phyloP scores from a whole-genome alignment of 2,329 filamentous ascomycete genomes.

The Cadophora gregata region DNA sequence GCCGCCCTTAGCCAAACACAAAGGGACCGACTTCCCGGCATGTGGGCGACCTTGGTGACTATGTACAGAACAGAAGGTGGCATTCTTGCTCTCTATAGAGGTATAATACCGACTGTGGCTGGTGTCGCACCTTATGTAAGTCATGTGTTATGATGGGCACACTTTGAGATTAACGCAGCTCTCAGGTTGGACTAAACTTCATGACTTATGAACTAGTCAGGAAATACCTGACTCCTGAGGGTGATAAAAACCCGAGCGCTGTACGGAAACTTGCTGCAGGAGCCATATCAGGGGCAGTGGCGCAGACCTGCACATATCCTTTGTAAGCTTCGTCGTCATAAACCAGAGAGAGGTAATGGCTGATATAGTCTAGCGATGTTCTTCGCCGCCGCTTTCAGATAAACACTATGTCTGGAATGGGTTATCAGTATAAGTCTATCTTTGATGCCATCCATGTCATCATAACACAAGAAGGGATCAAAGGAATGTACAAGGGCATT shows the following conservation, averaged over 20 bases:
- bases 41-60: slow-evolving; percentile 80
- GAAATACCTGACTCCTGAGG: slow-evolving; percentile 83
- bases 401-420: slow-evolving; percentile 99
- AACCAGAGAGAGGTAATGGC: slow-evolving; percentile 22
- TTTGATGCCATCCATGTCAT: slow-evolving; percentile 84
- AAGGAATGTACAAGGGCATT: slow-evolving; percentile 94
- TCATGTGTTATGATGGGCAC: slow-evolving; percentile 18
- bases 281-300: slow-evolving; percentile 93
- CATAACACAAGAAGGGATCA: slow-evolving; percentile 79
- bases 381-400: slow-evolving; percentile 94
- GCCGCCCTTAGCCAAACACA: slow-evolving; percentile 70
- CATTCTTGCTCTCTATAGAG: slow-evolving; percentile 83
- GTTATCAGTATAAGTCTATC: slow-evolving; percentile 91
- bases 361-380: slow-evolving; percentile 70
- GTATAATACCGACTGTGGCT: slow-evolving; percentile 90
- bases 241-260: slow-evolving; percentile 81
- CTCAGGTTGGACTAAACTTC: slow-evolving; percentile 90
- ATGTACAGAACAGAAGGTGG: slow-evolving; percentile 97
- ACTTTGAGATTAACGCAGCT: slow-evolving; percentile 8
- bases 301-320: slow-evolving; percentile 97
- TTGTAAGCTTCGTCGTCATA: slow-evolving; percentile 67
- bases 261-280: slow-evolving; percentile 85
- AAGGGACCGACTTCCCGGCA: slow-evolving; percentile 76
- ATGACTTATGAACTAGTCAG: slow-evolving; percentile 96
- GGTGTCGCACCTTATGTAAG: slow-evolving; percentile 92